Evolutionary conservation across 1,284 basidiomycete genomes (phyloP).

Genomic region (Cerioporus squamosus): DNA sequence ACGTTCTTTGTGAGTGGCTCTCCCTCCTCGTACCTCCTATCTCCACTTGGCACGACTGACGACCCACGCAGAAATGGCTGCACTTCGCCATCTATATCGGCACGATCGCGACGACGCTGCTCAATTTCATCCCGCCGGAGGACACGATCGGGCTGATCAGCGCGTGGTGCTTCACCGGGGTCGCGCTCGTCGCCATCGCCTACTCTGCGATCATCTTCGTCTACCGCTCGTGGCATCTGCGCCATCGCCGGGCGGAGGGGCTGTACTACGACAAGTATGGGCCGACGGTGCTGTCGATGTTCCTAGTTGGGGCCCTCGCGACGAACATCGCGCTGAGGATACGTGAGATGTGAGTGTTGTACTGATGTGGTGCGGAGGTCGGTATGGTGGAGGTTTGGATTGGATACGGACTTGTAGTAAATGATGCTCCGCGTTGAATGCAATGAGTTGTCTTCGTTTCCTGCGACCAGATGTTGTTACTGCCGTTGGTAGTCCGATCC

Average conservation of each 20-base stretch:
- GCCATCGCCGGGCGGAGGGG: slow-evolving; percentile 76
- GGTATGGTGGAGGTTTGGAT: too few species aligned
- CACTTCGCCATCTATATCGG: slow-evolving; percentile 91
- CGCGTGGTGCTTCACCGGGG: slow-evolving; percentile 86
- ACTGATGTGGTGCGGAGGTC: too few species aligned
- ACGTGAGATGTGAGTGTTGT: slow-evolving; percentile 29
- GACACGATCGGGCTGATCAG: slow-evolving; percentile 84
- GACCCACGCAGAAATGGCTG: slow-evolving; percentile 80
- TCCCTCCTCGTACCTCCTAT: background rate
- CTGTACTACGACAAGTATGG: slow-evolving; percentile 91
- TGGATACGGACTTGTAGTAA: too few species aligned
- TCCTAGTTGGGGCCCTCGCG: slow-evolving; percentile 73
- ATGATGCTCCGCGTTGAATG: too few species aligned
- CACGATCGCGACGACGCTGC: slow-evolving; percentile 86
- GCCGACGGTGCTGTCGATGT: slow-evolving; percentile 76
- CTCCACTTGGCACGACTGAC: background rate
- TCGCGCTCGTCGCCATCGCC: slow-evolving; percentile 87
- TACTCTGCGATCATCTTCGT: slow-evolving; percentile 91
- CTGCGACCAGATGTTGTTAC: too few species aligned
- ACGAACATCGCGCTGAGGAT: slow-evolving; percentile 75
- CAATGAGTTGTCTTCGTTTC: too few species aligned
- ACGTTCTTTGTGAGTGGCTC: slow-evolving; percentile 74
- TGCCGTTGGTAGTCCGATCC: too few species aligned
- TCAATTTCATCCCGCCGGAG: slow-evolving; percentile 85
- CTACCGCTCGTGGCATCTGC: slow-evolving; percentile 81